Base-by-base conservation (phyloP, 768 basidiomycete species). In the Mycena floridula region DNA sequence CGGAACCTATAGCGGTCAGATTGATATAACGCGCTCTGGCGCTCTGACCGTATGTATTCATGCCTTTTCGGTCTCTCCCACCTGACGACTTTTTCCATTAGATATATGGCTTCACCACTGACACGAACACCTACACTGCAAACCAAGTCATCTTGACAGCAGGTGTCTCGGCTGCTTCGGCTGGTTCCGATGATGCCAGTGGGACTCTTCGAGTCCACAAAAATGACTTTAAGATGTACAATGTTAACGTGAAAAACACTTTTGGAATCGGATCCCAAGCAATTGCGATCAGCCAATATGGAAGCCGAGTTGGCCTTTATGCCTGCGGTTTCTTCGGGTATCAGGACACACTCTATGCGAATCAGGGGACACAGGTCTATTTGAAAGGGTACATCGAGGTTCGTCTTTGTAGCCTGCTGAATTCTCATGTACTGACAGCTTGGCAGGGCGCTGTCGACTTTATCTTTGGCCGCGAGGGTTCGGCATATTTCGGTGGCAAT, bases 171-270 rank as follows among this genome's bases (percentile, higher is more conserved):
- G 62, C 66, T 5, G 59, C 49, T 24, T 50, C 53, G 2, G 68
- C 70, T 7, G 70, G 70, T 3, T 72, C 69, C 1, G 59, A 77
- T 53, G 74, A 77, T 46, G 67, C 67, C 4, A 69, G 66, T 45
- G 73, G 74, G 1, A 75, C 74, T 0, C 51, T 77, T 11, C 70
- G 73, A 11, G 57, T 75, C 38, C 70, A 75, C 60, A 70, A 71
- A 47, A 54, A 74, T 42, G 54, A 72, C 47, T 73, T 74, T 54
- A 63, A 56, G 38, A 58, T 76, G 62, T 77, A 77, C 54, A 77
- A 77, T 39, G 63, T 75, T 36, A 66, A 76, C 40, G 66, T 77
- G 13, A 66, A 65, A 45, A 77, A 77, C 46, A 71, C 68, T 0
- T 70, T 63, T 45, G 74, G 73, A 0, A 45, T 54, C 4, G 73